These are phyloP conservation scores for Akanthomyces lecanii DNA, from an alignment of 2,329 filamentous ascomycete genomes.

Conservation along the genomic window DNA sequence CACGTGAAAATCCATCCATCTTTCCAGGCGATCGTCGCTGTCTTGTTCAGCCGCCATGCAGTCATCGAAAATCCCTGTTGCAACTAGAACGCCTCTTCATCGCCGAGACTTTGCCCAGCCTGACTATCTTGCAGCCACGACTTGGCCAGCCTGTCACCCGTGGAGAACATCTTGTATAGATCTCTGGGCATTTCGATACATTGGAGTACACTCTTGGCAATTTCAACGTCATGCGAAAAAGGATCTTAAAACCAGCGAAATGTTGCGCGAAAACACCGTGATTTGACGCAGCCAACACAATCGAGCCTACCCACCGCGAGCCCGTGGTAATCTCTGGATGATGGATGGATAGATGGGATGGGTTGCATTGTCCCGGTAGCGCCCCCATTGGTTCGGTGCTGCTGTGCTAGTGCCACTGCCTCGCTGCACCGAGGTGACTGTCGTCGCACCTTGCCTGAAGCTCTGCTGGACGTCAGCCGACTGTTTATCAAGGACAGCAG, in stretches of 20 bases:
- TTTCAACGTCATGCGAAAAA: not conserved
- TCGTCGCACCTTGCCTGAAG: not conserved
- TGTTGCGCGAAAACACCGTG: not conserved
- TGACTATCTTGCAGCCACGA: constrained; percentile 6
- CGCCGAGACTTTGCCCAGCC: constrained; percentile 8
- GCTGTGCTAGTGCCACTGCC: not conserved
- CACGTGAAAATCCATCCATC: not conserved
- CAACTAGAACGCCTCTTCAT: constrained; percentile 4
- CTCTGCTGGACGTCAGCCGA: not conserved
- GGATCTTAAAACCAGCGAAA: not conserved
- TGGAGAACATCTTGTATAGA: constrained; percentile 12
- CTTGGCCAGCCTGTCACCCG: not conserved
- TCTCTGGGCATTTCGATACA: constrained; percentile 13
- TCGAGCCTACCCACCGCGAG: not conserved
- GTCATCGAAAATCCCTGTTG: not conserved
- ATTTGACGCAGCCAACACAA: not conserved
- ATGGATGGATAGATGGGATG: not conserved
- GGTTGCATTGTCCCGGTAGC: not conserved
- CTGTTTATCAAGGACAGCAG: not conserved
- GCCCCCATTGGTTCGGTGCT: not conserved
- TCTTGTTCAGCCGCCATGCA: constrained; percentile 1
- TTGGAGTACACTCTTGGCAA: not conserved
- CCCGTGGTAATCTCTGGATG: not conserved
- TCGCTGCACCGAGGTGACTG: not conserved
- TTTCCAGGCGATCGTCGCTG: not conserved